phyloP scores from a whole-genome alignment of 179 eudicot species.

The Sideroxylon spinosum region DNA sequence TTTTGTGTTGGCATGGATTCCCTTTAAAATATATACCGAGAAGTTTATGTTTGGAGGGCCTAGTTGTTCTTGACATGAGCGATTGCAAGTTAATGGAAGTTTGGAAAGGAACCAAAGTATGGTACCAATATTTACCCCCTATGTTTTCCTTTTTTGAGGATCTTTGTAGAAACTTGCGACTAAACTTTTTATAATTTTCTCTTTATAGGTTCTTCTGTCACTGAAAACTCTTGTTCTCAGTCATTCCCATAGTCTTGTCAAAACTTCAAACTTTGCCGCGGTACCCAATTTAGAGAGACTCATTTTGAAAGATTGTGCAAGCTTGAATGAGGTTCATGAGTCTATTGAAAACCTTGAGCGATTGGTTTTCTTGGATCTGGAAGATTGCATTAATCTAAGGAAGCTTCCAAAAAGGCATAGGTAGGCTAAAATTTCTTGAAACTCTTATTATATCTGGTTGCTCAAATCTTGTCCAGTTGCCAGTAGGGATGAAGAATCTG shows the following conservation, averaged over 20 bases:
- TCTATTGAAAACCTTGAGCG: not conserved
- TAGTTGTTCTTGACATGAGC: not conserved
- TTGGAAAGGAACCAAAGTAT: not conserved
- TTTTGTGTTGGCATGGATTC: not conserved
- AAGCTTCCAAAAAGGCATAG: not conserved
- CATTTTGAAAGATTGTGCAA: conserved; percentile 3
- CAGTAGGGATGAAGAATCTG: not conserved
- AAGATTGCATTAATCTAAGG: not conserved
- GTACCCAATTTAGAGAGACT: conserved; percentile 1
- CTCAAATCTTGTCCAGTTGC: conserved; percentile 12
- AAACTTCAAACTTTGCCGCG: not conserved
- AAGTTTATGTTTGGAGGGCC: not conserved
- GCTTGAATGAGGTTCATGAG: not conserved
- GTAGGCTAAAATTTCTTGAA: conserved; percentile 1
- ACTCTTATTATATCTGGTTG: not conserved
- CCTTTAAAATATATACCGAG: not conserved
- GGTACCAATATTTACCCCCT: not conserved
- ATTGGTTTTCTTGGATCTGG: not conserved
- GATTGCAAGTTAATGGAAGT: not conserved
- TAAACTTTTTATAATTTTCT: not conserved
- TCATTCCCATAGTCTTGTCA: not conserved
- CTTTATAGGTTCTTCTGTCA: not conserved
- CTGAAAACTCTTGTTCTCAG: conserved; percentile 2
- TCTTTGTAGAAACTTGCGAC: too few species aligned
- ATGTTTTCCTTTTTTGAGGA: not conserved